Conservation (phyloP, 2,329 filamentous ascomycete species). For the Ampelomyces quisqualis region DNA sequence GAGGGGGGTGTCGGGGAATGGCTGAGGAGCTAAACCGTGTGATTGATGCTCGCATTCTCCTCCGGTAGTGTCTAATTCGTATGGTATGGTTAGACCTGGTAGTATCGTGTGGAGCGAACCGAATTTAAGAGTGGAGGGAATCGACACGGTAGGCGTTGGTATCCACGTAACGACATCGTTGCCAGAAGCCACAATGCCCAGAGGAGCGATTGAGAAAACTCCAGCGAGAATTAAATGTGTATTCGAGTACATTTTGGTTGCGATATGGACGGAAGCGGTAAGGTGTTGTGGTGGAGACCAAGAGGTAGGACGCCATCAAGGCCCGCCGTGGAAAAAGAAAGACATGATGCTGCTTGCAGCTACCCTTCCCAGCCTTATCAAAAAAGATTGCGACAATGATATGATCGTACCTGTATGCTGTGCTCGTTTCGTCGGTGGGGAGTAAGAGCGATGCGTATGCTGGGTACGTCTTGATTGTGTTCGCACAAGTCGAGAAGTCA, state of each 20-base stretch:
- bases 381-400: no score
- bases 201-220: background rate
- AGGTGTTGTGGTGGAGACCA: background rate
- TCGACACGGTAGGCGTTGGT: background rate
- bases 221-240: background rate
- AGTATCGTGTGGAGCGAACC: background rate
- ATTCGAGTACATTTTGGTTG: background rate
- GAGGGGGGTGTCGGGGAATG: constrained; percentile 8
- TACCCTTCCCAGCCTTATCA: no score
- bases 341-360: no score
- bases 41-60: background rate
- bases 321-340: no score
- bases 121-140: background rate
- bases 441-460: no score
- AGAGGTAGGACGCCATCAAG: no score
- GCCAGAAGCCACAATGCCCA: background rate
- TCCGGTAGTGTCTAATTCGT: background rate
- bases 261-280: background rate
- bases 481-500: no score
- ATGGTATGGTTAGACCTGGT: background rate
- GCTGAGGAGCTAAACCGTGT: constrained; percentile 11
- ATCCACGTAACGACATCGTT: background rate
- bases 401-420: no score
- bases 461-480: no score
- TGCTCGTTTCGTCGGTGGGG: no score